Conservation (phyloP, 805 yeast genomes). For the Cyberlindnera mycetangii region DNA sequence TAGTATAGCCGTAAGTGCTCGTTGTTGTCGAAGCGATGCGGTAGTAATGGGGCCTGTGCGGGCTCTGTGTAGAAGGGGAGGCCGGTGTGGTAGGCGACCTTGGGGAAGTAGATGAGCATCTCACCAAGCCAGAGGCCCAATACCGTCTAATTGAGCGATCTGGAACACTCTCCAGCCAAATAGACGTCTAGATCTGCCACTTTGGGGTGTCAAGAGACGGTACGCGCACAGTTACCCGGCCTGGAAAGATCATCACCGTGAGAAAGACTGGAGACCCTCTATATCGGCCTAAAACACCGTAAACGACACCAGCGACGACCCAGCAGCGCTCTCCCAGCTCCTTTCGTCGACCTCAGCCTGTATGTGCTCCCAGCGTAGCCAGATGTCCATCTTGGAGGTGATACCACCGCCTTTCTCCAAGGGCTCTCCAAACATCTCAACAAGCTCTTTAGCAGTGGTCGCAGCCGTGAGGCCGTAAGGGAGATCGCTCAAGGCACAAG, state of each 20-base stretch:
- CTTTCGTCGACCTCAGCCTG: slow-evolving; percentile 36
- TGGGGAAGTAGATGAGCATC: slow-evolving; percentile 11
- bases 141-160: not conserved
- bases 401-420: slow-evolving; percentile 41
- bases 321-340: slow-evolving; percentile 35
- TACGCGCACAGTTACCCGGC: not conserved
- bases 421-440: slow-evolving; percentile 38
- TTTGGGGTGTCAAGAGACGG: not conserved
- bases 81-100: not conserved
- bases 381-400: slow-evolving; percentile 32
- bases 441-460: slow-evolving; percentile 30
- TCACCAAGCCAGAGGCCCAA: not conserved
- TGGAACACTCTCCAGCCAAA: not conserved
- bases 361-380: slow-evolving; percentile 37
- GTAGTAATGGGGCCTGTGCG: slow-evolving; percentile 1
- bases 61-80: slow-evolving; percentile 5
- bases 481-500: slow-evolving; percentile 10
- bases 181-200: not conserved
- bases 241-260: too few species aligned
- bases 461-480: slow-evolving; percentile 22
- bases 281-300: slow-evolving; percentile 9
- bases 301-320: slow-evolving; percentile 23
- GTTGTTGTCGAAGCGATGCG: slow-evolving; percentile 8
- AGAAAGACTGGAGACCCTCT: too few species aligned
- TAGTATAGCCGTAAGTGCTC: slow-evolving; percentile 4